A percentile compares a stretch with the other conserved stretches of the same genome.
Evolutionary conservation across 306 rosid genomes (phyloP).

Genomic region (Prunus armeniaca): DNA sequence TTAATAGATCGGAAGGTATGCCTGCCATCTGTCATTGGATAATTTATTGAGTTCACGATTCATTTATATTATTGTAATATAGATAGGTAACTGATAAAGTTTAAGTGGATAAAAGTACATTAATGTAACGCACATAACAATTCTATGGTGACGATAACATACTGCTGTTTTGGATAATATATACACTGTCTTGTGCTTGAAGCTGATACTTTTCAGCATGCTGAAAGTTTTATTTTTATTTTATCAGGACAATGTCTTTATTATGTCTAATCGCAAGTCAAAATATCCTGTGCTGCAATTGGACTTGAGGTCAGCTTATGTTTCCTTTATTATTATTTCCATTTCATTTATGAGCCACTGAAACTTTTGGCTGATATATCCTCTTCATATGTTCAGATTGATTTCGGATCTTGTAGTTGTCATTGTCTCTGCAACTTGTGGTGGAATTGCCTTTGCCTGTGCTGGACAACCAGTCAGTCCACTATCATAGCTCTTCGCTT

Average conservation of each 20-base stretch:
- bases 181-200: background rate
- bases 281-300: constrained; percentile 91
- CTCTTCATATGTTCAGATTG: constrained; percentile 54
- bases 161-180: background rate
- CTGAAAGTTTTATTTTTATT: constrained; percentile 10
- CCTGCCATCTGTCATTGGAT: constrained; percentile 17
- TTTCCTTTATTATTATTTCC: constrained; percentile 14
- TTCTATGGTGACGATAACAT: background rate
- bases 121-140: background rate
- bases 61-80: background rate
- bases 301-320: constrained; percentile 61
- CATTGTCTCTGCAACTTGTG: constrained; percentile 96
- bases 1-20: constrained; percentile 85
- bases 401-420: constrained; percentile 93
- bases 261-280: constrained; percentile 85
- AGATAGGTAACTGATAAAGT: background rate
- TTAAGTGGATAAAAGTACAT: background rate
- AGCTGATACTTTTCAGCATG: constrained; percentile 9
- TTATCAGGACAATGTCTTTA: constrained; percentile 85
- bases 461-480: constrained; percentile 94
- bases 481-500: constrained; percentile 21
- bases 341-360: constrained; percentile 22
- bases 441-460: constrained; percentile 98
- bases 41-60: background rate
- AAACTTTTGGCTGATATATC: constrained; percentile 29